Base-by-base conservation (phyloP, 345 rosid genomes). In the Corymbia maculata region DNA sequence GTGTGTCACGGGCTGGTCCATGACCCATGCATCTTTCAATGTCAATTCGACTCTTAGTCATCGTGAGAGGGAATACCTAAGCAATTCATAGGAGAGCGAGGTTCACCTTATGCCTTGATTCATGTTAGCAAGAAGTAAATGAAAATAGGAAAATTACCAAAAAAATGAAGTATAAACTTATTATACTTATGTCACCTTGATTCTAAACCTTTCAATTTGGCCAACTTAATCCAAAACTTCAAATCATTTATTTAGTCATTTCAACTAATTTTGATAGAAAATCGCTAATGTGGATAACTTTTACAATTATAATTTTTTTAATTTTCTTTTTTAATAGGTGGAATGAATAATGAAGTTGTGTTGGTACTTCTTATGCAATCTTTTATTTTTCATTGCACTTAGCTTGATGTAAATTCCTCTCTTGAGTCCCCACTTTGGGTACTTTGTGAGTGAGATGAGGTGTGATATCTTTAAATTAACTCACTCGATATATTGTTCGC, bases 211-310 rank as follows among this genome's bases (percentile, higher is more conserved):
- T 55, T 55, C 2, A 55, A 55, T 55, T 55, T 21, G 11, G 3
- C 11, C 2, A 22, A 22, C 19, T 53, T 21, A 52, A 6, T 9
- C 26, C 1, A 19, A 55, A 55, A 8, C 11, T 26, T 24, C 4
- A 22, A 24, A 57, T 24, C 9, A 57, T 57, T 57, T 57, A 22
- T 57, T 24, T 9, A 57, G 8, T 28, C 6, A 1, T 59, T 26
- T 3, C 7, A 0, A 2, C 1, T 3, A 59, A 59, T 26, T 59
- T 24, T 26, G 30, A 11, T 2, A 2, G 13, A 10, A 22, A 57
- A 9, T 9, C 6, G 6, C 13, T 22, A 9, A 9, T 3, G 9
- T 7, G 10, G 9, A 47, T 47, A 47, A 47, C n/a, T 7, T 51
- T 51, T 12, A 12, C 52, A 51, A 13, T 51, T 51, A 0, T 7